Percentiles rank a stretch among this genome's conserved stretches.
These are phyloP conservation scores for Suhomyces pyralidae DNA, from an alignment of 805 yeast genomes.

Conservation along the genomic window DNA sequence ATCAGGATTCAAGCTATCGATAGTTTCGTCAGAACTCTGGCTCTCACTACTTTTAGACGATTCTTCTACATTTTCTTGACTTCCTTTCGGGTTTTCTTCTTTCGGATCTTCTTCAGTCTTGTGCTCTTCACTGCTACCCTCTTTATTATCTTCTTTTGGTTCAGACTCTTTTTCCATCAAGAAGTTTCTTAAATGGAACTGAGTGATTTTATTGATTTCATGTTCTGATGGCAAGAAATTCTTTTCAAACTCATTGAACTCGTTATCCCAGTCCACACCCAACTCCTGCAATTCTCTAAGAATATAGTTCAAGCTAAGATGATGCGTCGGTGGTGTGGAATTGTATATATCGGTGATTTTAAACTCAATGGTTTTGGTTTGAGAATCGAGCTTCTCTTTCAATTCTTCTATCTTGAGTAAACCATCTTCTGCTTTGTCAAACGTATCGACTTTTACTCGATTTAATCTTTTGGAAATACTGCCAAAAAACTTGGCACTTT, in stretches of 20 bases:
- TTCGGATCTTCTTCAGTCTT: not conserved
- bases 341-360: conserved; percentile 53
- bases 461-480: conserved; percentile 68
- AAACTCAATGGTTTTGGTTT: conserved; percentile 43
- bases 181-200: conserved; percentile 76
- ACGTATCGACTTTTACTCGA: conserved; percentile 73
- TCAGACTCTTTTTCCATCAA: conserved; percentile 51
- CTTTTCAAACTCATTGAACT: conserved; percentile 75
- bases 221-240: conserved; percentile 84
- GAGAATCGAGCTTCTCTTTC: conserved; percentile 49
- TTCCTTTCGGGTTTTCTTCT: not conserved
- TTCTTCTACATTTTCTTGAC: not conserved
- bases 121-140: not conserved
- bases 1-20: conserved; percentile 4
- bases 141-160: not conserved
- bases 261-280: conserved; percentile 85
- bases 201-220: conserved; percentile 87
- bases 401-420: conserved; percentile 54
- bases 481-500: conserved; percentile 61
- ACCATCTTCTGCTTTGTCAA: conserved; percentile 71
- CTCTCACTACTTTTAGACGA: not conserved
- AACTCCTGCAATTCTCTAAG: conserved; percentile 72
- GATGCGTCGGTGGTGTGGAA: conserved; percentile 57
- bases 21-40: not conserved
- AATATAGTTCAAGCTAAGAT: conserved; percentile 66